Conservation (phyloP, 2,329 filamentous ascomycete genomes). For the Monilinia fructicola region DNA sequence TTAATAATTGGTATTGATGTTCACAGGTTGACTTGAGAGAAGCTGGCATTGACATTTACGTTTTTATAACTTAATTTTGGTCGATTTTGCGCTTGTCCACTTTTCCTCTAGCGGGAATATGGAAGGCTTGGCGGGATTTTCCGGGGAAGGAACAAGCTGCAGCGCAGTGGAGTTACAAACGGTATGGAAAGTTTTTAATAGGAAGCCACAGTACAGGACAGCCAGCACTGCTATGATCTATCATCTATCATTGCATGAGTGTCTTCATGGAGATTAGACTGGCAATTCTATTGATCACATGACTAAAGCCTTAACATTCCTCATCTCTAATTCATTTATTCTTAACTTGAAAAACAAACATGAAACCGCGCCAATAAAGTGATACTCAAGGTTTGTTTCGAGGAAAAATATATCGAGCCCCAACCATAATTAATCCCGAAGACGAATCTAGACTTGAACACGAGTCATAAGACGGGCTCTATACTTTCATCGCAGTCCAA, state of each 20-base stretch:
- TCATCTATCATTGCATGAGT: background rate
- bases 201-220: background rate
- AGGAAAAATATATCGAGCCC: background rate
- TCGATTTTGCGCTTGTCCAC: background rate
- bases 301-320: too few species aligned
- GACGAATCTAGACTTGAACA: too few species aligned
- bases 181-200: background rate
- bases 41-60: background rate
- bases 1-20: background rate
- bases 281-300: too few species aligned
- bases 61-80: background rate
- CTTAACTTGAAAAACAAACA: background rate
- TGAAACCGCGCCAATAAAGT: background rate
- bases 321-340: background rate
- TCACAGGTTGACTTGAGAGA: background rate
- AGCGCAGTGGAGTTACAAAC: background rate
- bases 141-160: background rate
- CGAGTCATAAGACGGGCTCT: too few species aligned
- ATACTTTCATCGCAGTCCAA: too few species aligned
- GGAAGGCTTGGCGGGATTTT: slow-evolving; percentile 1
- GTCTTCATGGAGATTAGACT: background rate
- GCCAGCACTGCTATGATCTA: slow-evolving; percentile 5
- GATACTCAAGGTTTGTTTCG: background rate
- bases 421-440: background rate
- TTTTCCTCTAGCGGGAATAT: background rate